phyloP scores from a whole-genome alignment of 192 early-diverging fungal genomes.

The Rhizoclosmatium sp. region DNA sequence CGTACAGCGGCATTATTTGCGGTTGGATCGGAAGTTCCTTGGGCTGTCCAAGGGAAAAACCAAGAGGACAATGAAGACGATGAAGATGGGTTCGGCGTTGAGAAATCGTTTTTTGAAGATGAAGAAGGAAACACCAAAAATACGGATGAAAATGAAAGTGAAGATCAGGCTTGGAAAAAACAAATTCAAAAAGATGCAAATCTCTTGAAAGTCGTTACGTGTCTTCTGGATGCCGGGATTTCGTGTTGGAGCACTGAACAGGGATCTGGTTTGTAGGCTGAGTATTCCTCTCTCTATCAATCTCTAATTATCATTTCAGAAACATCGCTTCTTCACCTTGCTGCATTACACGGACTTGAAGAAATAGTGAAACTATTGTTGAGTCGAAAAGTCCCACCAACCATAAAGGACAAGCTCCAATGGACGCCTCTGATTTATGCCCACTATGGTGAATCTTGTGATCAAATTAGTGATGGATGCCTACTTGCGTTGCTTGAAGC shows the following conservation, averaged over 20 bases:
- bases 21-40: constrained; percentile 20
- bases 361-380: not conserved
- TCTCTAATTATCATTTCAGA: constrained; percentile 1
- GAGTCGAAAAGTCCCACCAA: constrained; percentile 2
- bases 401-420: constrained; percentile 27
- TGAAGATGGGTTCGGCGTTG: not conserved
- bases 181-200: not conserved
- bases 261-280: constrained; percentile 1
- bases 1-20: constrained; percentile 16
- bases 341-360: constrained; percentile 17
- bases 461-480: constrained; percentile 30
- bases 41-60: constrained; percentile 11
- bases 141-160: not conserved
- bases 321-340: constrained; percentile 19
- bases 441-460: constrained; percentile 9
- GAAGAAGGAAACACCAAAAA: not conserved
- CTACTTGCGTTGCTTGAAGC: constrained; percentile 22
- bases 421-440: constrained; percentile 32
- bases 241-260: not conserved
- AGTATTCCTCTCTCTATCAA: not conserved
- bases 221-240: constrained; percentile 26
- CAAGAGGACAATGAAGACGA: not conserved
- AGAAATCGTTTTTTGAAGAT: not conserved
- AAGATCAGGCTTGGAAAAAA: not conserved
- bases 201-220: not conserved